Base-by-base conservation (phyloP, 2,329 filamentous ascomycete genomes). In the Colletotrichum theobromicola region DNA sequence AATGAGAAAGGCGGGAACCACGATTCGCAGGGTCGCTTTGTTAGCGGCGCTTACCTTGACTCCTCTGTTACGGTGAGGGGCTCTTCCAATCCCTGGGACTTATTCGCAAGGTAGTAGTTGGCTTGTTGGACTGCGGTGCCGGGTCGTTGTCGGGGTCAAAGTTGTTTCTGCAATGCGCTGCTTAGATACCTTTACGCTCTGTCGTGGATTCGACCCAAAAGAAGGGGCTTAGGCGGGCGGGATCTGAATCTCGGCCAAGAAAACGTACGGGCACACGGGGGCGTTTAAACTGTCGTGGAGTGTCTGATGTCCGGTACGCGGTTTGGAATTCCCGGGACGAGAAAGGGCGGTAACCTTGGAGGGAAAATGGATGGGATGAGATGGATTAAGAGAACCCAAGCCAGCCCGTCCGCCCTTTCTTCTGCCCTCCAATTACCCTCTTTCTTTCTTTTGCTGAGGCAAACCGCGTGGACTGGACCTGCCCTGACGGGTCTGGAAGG, bases 21-120 rank as follows among this genome's bases (percentile, higher is more conserved):
- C 70, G 72, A 74, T 67, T 74, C 37, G 42, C 72, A 74, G 72
- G 72, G 72, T 72, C 68, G 67, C 50, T 74, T 70, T 72, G 62
- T 70, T 67, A 74, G 72, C 42, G 61, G 62, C 68, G 72, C 68
- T 74, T 72, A 72, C 62, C 67, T 62, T 67, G 34, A 37, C 30
- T 70, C 35, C 18, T 70, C 35, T 15, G 67, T 16, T 64, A 70
- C 62, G 67, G 71, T 67, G 42, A 50, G 42, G 42, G 42, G n/a
- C 12, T 61, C 60, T 46, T 70, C 57, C 57, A 60, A 18, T 60
- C 18, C 57, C 57, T 26, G 53, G 18, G 16, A 60, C 26, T 28
- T 57, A 18, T 46, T 15, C n/a, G n/a, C n/a, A 24, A 24, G 18
- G 15, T 58, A 21, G 8, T 30, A 28, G 21, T 28, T 35, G 21